These are phyloP conservation scores for Pichia sp. DNA, from an alignment of 1,139 yeast species.

Conservation along the genomic window DNA sequence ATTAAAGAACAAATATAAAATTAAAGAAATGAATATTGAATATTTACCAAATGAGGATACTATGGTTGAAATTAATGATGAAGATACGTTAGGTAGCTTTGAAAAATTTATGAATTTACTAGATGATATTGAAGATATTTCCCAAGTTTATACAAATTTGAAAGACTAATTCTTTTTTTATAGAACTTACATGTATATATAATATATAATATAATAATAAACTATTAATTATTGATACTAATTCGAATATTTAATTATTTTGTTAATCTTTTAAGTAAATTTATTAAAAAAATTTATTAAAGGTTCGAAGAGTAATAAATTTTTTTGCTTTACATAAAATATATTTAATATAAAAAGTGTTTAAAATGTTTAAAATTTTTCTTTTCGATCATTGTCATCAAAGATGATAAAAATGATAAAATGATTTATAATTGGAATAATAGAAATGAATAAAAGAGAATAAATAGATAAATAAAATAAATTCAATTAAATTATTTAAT, in stretches of 20 bases:
- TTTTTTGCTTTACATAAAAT: too few relatives aligned
- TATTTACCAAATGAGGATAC: constrained; percentile 62
- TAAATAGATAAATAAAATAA: neutral
- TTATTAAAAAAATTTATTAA: neutral
- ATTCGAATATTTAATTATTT: too few relatives aligned
- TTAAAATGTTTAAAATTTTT: too few relatives aligned
- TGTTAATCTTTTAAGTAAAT: neutral
- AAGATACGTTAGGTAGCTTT: constrained; percentile 44
- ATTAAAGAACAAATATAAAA: constrained; percentile 50
- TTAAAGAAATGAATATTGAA: constrained; percentile 66
- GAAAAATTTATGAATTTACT: constrained; percentile 54
- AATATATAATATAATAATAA: neutral
- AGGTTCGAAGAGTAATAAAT: neutral
- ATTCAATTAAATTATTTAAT: constrained; percentile 14
- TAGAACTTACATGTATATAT: constrained; percentile 2
- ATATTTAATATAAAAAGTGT: too few relatives aligned
- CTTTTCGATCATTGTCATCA: too few relatives aligned
- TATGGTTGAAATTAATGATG: constrained; percentile 47
- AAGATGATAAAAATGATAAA: too few relatives aligned
- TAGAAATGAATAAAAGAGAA: neutral
- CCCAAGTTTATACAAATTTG: constrained; percentile 60
- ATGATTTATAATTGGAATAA: too few relatives aligned
- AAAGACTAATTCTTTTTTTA: constrained; percentile 21
- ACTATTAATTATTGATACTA: too few relatives aligned
- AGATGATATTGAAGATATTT: constrained; percentile 75